Percentiles rank a stretch among this genome's conserved stretches.
Evolutionary conservation across 805 yeast genomes (phyloP).

Genomic region (Clavispora phyllophila): DNA sequence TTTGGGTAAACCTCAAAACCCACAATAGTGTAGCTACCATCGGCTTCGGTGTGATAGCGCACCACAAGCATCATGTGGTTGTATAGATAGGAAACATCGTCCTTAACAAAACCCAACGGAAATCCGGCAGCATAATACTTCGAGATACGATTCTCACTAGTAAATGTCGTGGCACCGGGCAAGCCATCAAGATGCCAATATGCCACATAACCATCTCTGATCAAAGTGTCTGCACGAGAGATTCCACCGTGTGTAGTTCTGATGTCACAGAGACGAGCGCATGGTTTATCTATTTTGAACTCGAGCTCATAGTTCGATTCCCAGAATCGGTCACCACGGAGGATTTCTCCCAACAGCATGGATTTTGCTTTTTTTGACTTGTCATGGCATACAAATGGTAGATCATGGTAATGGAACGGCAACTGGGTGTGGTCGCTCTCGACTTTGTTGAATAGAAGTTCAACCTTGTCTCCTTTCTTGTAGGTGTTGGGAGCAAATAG

Average conservation of each 20-base stretch:
- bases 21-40: slow-evolving; percentile 53
- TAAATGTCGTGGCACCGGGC: slow-evolving; percentile 85
- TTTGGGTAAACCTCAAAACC: slow-evolving; percentile 90
- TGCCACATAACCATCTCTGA: slow-evolving; percentile 66
- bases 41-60: slow-evolving; percentile 53
- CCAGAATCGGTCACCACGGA: slow-evolving; percentile 78
- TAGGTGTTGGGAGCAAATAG: slow-evolving; percentile 35
- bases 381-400: slow-evolving; percentile 79
- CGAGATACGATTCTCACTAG: slow-evolving; percentile 49
- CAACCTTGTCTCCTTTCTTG: slow-evolving; percentile 54
- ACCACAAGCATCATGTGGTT: slow-evolving; percentile 81
- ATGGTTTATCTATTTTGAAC: slow-evolving; percentile 62
- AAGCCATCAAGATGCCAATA: slow-evolving; percentile 82
- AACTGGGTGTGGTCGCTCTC: slow-evolving; percentile 74
- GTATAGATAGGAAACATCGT: slow-evolving; percentile 54
- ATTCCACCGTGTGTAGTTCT: slow-evolving; percentile 49
- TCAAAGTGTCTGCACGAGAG: slow-evolving; percentile 53
- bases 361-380: slow-evolving; percentile 44
- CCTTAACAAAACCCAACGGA: slow-evolving; percentile 69
- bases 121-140: slow-evolving; percentile 84
- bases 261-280: slow-evolving; percentile 65
- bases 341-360: slow-evolving; percentile 67
- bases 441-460: slow-evolving; percentile 68
- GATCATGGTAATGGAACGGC: slow-evolving; percentile 70
- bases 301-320: slow-evolving; percentile 62